Base-by-base conservation (phyloP, 2,329 filamentous ascomycete genomes). In the Phaeoacremonium minimum region DNA sequence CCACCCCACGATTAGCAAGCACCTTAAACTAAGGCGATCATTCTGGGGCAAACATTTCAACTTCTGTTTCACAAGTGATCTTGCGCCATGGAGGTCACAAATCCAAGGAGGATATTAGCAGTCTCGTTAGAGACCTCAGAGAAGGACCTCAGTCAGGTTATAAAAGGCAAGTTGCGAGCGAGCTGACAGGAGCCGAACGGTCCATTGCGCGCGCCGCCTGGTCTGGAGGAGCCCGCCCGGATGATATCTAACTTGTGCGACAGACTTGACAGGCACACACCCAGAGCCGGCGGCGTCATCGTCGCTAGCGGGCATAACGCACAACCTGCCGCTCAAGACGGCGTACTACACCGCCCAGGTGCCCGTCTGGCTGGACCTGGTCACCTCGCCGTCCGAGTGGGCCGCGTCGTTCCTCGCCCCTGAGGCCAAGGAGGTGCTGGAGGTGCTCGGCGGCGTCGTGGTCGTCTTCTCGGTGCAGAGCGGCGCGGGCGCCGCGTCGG, bases 321-420 rank as follows among this genome's bases (percentile, higher is more conserved):
- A 83, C 48, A 54, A 60, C 30, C 67, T 80, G 19, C 41, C 58
- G 7, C 59, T 85, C 37, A 66, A 67, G 42, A 85, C 78, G 15
- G 49, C 63, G 12, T 85, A 85, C 63, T 85, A 84, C 62, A 67
- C 59, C 16, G 69, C 77, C 36, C 64, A 64, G 0, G 64, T 85
- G 4, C 78, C 80, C 30, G 66, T 85, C 46, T 85, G 81, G 81
- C 66, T 85, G n/a, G 81, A 85, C 50, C 65, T 81, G 31, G 66
- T 81, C 40, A 49, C 64, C 6, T 60, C 64, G 5, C 66, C 73
- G 0, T 37, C 51, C 4, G 69, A 75, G 22, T 85, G 80, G 80
- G 63, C 75, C 1, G 53, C 55, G 3, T 71, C 74, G 0, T 85
- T 84, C 47, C 66, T 83, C 2, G 69, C 72, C 0, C 57, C 68